Evolutionary conservation across 1,284 basidiomycete species (phyloP).

Genomic region (Anthracocystis walkeri): DNA sequence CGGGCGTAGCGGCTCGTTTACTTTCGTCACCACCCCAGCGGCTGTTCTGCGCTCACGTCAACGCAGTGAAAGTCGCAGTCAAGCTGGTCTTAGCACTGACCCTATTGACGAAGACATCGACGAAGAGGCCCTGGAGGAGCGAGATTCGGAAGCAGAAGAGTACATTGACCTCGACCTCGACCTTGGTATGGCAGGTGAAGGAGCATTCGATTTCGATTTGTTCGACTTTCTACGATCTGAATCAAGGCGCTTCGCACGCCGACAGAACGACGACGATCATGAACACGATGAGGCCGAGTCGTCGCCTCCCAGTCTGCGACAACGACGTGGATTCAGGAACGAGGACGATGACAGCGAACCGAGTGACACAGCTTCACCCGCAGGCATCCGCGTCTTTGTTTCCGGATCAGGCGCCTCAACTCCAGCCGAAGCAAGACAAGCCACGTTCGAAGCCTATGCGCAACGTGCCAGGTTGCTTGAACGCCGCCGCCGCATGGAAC

Average conservation of each 20-base stretch:
- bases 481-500: constrained; percentile 27
- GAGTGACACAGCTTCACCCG: constrained; percentile 3
- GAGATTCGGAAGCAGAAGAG: constrained; percentile 30
- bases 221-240: constrained; percentile 35
- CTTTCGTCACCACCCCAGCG: constrained; percentile 42
- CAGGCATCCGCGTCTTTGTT: constrained; percentile 30
- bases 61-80: constrained; percentile 29
- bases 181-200: constrained; percentile 35
- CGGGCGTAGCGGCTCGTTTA: constrained; percentile 36
- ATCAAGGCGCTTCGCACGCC: constrained; percentile 16
- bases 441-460: constrained; percentile 49
- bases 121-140: constrained; percentile 11
- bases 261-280: background rate
- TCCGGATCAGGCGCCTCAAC: constrained; percentile 40
- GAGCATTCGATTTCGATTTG: constrained; percentile 42
- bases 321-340: background rate
- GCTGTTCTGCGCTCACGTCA: constrained; percentile 35
- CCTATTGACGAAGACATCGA: constrained; percentile 2
- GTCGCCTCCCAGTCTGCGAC: constrained; percentile 6
- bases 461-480: constrained; percentile 34
- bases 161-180: constrained; percentile 41
- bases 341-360: constrained; percentile 10
- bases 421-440: constrained; percentile 37
- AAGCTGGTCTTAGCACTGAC: background rate
- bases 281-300: constrained; percentile 4